phyloP scores from a whole-genome alignment of 129 eudicot genomes.

The Scalesia atractyloides region DNA sequence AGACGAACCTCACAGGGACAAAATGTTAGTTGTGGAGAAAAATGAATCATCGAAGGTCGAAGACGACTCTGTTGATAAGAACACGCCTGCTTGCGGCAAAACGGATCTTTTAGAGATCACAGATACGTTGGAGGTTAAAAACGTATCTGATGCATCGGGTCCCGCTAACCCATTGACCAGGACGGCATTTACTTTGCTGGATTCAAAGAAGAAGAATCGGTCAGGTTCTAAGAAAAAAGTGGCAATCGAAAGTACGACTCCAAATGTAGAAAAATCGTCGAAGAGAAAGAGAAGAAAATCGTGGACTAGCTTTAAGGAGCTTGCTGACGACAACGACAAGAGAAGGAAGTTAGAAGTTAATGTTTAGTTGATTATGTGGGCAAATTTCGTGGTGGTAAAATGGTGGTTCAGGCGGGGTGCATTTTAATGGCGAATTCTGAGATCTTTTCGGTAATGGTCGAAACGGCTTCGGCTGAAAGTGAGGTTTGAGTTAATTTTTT shows the following conservation, averaged over 20 bases:
- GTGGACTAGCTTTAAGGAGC: slow-evolving; percentile 84
- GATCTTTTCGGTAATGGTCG: background rate
- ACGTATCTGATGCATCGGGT: slow-evolving; percentile 17
- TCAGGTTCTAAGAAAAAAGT: slow-evolving; percentile 51
- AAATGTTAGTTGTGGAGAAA: background rate
- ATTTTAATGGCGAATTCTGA: background rate
- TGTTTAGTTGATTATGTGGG: slow-evolving; percentile 15
- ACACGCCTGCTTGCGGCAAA: background rate
- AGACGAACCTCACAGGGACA: background rate
- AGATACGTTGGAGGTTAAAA: slow-evolving; percentile 24
- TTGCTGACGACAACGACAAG: slow-evolving; percentile 44
- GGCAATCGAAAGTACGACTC: slow-evolving; percentile 27
- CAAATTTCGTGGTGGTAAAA: background rate
- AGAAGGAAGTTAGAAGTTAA: slow-evolving; percentile 33
- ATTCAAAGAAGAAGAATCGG: slow-evolving; percentile 59
- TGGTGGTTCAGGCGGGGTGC: background rate
- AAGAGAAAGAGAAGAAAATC: slow-evolving; percentile 61
- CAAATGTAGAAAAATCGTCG: slow-evolving; percentile 48
- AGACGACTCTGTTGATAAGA: background rate
- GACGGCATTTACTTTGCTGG: slow-evolving; percentile 50
- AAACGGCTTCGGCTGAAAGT: background rate
- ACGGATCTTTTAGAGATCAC: slow-evolving; percentile 1
- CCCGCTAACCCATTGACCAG: slow-evolving; percentile 45
- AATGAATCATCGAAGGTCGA: slow-evolving; percentile 7
- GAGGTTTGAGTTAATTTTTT: background rate